Base-by-base conservation (phyloP, 345 rosid genomes). In the Murraya koenigii region DNA sequence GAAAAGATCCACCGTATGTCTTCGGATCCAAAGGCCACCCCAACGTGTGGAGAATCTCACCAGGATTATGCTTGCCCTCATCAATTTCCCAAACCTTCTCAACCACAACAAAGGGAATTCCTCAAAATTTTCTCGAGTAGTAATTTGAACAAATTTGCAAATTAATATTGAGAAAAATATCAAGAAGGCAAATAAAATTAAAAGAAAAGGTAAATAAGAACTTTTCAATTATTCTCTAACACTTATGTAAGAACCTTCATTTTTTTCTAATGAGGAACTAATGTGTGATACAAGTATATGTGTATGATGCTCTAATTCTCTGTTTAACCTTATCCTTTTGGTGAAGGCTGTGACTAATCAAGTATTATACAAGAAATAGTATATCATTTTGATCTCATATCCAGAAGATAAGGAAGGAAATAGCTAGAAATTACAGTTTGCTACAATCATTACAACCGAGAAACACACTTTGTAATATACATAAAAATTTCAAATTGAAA, bases 1-100 rank as follows among this genome's bases (percentile, higher is more conserved):
- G 82, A 89, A 95, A 95, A 64, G 99, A 92, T 72, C 99, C 99
- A 39, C 99, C 98, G 35, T 95, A 95, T 72, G 97, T 95, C 85
- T 90, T 91, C 55, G 77, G 78, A 84, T 93, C 94, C 84, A 95
- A 83, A n/a, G 99, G 98, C 97, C 98, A 95, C 72, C 97, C 99
- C 82, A 95, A 69, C 8, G 97, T 90, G 82, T 95, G 99, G 81
- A 95, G 75, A 77, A 93, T 89, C 80, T 85, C 84, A 75, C 98
- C 99, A 28, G 99, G 96, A 64, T 86, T 83, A 84, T 95, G 98
- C 81, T 90, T 95, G 74, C 85, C 74, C 84, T 90, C 96, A 82
- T 93, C 94, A 79, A 95, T 84, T 86, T 95, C 98, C 99, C 99
- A 93, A 35, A 95, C 97, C 99, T 95, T 85, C 35, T 69, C 74